These are phyloP conservation scores for Lipomyces chichibuensis DNA, from an alignment of 805 yeast genomes.

Conservation along the genomic window DNA sequence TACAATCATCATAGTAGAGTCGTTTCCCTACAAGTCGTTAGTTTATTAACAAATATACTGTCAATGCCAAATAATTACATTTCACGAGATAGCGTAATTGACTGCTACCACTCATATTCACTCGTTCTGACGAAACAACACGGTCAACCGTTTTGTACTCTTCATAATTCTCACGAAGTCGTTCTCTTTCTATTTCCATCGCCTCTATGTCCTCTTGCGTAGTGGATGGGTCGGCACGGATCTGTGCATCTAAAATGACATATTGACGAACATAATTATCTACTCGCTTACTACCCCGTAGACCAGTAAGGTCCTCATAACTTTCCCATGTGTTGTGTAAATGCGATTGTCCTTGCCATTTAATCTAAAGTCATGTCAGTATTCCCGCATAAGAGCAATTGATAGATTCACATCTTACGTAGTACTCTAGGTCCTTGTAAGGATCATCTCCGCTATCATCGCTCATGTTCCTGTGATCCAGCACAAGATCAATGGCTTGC, in stretches of 20 bases:
- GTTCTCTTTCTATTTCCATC: conserved; percentile 87
- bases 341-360: conserved; percentile 88
- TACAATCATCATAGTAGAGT: conserved; percentile 89
- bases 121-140: conserved; percentile 81
- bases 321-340: conserved; percentile 94
- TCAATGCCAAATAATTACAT: conserved; percentile 49
- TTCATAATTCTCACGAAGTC: conserved; percentile 77
- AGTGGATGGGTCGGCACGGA: conserved; percentile 76
- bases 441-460: conserved; percentile 35
- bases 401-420: conserved; percentile 54
- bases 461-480: conserved; percentile 57
- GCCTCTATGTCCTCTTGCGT: conserved; percentile 92
- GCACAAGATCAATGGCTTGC: conserved; percentile 54
- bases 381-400: conserved; percentile 43
- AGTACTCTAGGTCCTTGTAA: conserved; percentile 41
- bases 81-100: conserved; percentile 78
- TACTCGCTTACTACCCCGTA: conserved; percentile 79
- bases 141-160: conserved; percentile 89
- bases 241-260: conserved; percentile 71
- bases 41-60: neutral
- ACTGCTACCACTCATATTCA: conserved; percentile 43
- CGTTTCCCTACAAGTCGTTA: conserved; percentile 56
- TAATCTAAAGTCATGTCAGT: conserved; percentile 50
- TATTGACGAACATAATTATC: conserved; percentile 87
- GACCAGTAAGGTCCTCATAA: conserved; percentile 51